Percentiles rank a stretch among this genome's conserved stretches.
Conservation (phyloP, 1,139 yeast species). For the Pneumocystis canis region DNA sequence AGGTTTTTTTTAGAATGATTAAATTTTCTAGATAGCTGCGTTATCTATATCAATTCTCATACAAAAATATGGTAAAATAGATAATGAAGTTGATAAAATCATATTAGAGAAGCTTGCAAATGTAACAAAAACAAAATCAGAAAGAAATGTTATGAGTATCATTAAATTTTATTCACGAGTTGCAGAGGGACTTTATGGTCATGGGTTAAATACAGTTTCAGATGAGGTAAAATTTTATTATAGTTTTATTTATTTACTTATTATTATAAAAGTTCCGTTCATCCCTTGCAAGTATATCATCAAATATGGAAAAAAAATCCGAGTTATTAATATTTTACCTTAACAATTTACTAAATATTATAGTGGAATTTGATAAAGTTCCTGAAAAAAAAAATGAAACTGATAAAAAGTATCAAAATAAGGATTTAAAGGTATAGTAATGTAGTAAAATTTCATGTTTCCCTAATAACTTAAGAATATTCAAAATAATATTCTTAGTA, state of each 20-base stretch:
- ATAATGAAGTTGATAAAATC: slow-evolving; percentile 20
- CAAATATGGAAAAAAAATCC: not conserved
- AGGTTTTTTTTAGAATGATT: not conserved
- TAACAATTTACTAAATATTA: not conserved
- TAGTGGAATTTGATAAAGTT: slow-evolving; percentile 15
- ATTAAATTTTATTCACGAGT: slow-evolving; percentile 29
- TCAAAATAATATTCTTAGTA: slow-evolving; percentile 57
- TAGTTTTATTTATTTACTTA: slow-evolving; percentile 26
- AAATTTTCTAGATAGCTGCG: slow-evolving; percentile 40
- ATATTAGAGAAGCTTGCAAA: slow-evolving; percentile 43
- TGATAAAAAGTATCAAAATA: slow-evolving; percentile 64
- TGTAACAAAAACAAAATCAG: slow-evolving; percentile 45
- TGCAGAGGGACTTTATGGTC: slow-evolving; percentile 20
- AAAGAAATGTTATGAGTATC: slow-evolving; percentile 43
- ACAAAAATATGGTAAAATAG: slow-evolving; percentile 45
- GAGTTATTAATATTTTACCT: not conserved
- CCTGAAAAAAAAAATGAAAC: slow-evolving; percentile 38
- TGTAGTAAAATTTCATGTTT: slow-evolving; percentile 72
- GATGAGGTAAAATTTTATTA: slow-evolving; percentile 33
- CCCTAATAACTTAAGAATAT: slow-evolving; percentile 33
- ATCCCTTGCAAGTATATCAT: not conserved
- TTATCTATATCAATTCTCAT: slow-evolving; percentile 68
- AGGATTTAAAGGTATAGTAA: slow-evolving; percentile 62
- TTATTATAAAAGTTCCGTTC: slow-evolving; percentile 26
- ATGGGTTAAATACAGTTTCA: slow-evolving; percentile 18